Evolutionary conservation across 495 filamentous ascomycete species (phyloP), one percentile per base, ranked within the genome.

Genomic region (Neurospora discreta): DNA sequence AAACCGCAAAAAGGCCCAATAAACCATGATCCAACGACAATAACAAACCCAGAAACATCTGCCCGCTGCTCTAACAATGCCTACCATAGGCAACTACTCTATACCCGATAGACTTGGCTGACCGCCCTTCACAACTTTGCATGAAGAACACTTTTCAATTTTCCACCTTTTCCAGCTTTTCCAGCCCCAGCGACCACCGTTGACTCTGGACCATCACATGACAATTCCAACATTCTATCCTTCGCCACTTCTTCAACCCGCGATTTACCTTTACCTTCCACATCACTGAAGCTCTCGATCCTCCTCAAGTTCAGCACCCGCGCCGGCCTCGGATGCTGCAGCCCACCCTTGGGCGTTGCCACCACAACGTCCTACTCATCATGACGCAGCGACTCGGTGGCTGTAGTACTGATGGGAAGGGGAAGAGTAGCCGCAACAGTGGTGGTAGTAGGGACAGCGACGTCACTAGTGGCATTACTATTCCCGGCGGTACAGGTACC

Each of bases 311-410:
- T 77, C 69, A 77, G 20, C 69, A 77, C 72, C 68, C 78, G 75
- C 65, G 76, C 18, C 41, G 80, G 81, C 44, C 77, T 73, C 11
- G 81, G 82, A 69, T 83, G 78, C 69, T 72, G 69, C 71, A 83
- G 68, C 18, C 71, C 69, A 68, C 78, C 81, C 15, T 77, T 68
- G 6, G 75, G 78, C 68, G 72, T 74, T 40, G 73, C 74, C 40
- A 79, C 74, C 36, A 73, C 39, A 13, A 74, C 71, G 38, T 73
- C 69, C 73, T 71, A 73, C 46, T 71, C 75, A 8, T 52, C 71
- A 11, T 69, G 41, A 30, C 20, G 36, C 67, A 38, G 39, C 69
- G 38, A 30, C 16, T 23, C 71, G 20, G 36, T 18, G n/a, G 65
- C 42, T 30, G n/a, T 42, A 42, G 68, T 52, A 20, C 52, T 68